Percentiles rank a stretch among this genome's conserved stretches.
Conservation (phyloP, 208 protist genomes). For the Zelonia costaricensis region DNA sequence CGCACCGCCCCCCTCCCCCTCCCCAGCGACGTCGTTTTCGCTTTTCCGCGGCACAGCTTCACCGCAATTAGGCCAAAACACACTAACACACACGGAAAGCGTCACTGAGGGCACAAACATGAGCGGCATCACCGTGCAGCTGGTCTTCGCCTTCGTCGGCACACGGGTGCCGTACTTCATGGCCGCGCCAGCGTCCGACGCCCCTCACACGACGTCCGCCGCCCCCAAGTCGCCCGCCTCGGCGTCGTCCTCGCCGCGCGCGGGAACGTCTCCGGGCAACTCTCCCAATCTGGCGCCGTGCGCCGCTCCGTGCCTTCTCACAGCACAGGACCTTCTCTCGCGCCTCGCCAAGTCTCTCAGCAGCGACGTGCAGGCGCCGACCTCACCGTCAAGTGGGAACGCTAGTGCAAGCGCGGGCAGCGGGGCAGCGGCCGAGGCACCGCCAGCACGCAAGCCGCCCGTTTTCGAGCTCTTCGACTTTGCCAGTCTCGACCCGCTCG, state of each 20-base stretch:
- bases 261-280: slow-evolving; percentile 6
- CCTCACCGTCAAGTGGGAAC: no score
- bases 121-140: slow-evolving; percentile 26
- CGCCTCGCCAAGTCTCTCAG: slow-evolving; percentile 4
- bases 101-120: no score
- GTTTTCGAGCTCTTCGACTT: slow-evolving; percentile 23
- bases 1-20: background rate
- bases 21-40: background rate
- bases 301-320: background rate
- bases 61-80: no score
- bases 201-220: no score
- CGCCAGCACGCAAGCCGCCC: slow-evolving; percentile 2
- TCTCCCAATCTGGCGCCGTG: slow-evolving; percentile 9
- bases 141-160: slow-evolving; percentile 33
- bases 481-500: slow-evolving; percentile 17
- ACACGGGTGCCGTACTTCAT: slow-evolving; percentile 29
- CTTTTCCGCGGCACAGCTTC: background rate
- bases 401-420: no score
- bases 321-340: slow-evolving; percentile 16
- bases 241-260: slow-evolving; percentile 9
- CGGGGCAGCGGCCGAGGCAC: background rate
- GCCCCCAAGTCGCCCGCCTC: no score
- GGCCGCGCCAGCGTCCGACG: no score
- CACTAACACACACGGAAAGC: no score
- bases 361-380: background rate